Percentiles rank a stretch among this genome's conserved stretches.
These are phyloP conservation scores for Metarhizium brunneum DNA, from an alignment of 2,329 filamentous ascomycete genomes.

Conservation along the genomic window DNA sequence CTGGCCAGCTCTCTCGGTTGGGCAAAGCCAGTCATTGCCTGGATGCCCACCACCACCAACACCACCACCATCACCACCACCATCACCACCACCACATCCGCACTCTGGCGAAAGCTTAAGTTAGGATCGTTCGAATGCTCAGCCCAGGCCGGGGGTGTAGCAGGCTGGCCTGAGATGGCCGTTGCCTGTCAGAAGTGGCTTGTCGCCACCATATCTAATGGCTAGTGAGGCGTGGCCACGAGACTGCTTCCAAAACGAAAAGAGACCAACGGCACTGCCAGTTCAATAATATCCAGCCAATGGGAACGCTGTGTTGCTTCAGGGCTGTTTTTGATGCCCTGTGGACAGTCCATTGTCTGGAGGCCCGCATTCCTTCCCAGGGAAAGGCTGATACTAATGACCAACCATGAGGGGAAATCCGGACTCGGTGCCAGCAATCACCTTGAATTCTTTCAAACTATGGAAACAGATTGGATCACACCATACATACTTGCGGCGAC, in stretches of 20 bases:
- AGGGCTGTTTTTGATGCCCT: not conserved
- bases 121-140: not conserved
- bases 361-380: not conserved
- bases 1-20: not conserved
- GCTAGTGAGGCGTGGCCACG: not conserved
- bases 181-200: not conserved
- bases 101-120: slow-evolving; percentile 1
- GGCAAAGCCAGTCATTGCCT: not conserved
- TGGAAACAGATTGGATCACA: not conserved
- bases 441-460: not conserved
- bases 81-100: not conserved
- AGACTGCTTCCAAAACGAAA: not conserved
- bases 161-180: not conserved
- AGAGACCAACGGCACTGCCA: not conserved
- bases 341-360: not conserved
- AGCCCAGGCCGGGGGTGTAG: not conserved
- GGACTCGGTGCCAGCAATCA: not conserved
- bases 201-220: not conserved
- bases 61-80: not conserved
- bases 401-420: not conserved
- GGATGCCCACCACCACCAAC: not conserved
- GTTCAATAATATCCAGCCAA: not conserved
- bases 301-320: not conserved
- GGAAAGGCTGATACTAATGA: not conserved
- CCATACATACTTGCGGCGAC: not conserved